phyloP scores from a whole-genome alignment of 441 rosid species.

The Kokia cookei region DNA sequence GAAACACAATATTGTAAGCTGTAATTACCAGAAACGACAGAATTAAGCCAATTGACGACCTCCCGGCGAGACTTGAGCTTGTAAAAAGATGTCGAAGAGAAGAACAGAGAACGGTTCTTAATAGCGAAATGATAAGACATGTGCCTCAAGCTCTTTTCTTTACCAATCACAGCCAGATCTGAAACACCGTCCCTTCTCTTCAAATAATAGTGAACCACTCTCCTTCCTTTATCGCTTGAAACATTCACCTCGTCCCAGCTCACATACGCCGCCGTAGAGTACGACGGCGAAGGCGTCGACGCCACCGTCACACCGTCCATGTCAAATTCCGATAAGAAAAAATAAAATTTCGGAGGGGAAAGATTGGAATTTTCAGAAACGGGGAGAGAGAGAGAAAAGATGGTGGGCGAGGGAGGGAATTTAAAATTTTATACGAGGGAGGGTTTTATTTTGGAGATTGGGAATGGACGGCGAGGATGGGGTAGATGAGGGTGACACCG shows the following conservation, averaged over 20 bases:
- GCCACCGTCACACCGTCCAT: slow-evolving; percentile 11
- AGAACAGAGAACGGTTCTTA: slow-evolving; percentile 27
- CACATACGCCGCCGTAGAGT: slow-evolving; percentile 34
- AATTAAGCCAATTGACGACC: slow-evolving; percentile 57
- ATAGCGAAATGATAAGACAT: slow-evolving; percentile 44
- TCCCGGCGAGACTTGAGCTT: slow-evolving; percentile 50
- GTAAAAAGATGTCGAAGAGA: slow-evolving; percentile 4
- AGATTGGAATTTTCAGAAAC: neutral
- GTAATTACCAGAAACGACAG: slow-evolving; percentile 54
- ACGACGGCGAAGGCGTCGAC: slow-evolving; percentile 12
- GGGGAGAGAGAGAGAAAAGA: neutral
- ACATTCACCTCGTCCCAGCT: slow-evolving; percentile 65
- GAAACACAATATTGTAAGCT: neutral
- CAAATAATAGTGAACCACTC: slow-evolving; percentile 54
- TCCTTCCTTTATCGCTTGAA: slow-evolving; percentile 41
- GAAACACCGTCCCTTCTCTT: slow-evolving; percentile 46
- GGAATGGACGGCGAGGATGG: slow-evolving; percentile 52
- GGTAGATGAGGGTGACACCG: slow-evolving; percentile 22
- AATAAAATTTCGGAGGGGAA: neutral
- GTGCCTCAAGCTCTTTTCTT: slow-evolving; percentile 42
- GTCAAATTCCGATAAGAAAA: neutral
- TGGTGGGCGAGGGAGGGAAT: neutral
- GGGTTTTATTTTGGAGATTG: slow-evolving; percentile 13
- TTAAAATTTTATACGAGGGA: neutral
- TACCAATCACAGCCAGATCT: slow-evolving; percentile 68